A percentile compares a stretch with the other conserved stretches of the same genome.
These are phyloP conservation scores for Neolentinus lepideus DNA, from an alignment of 1,284 basidiomycete species.

Conservation along the genomic window DNA sequence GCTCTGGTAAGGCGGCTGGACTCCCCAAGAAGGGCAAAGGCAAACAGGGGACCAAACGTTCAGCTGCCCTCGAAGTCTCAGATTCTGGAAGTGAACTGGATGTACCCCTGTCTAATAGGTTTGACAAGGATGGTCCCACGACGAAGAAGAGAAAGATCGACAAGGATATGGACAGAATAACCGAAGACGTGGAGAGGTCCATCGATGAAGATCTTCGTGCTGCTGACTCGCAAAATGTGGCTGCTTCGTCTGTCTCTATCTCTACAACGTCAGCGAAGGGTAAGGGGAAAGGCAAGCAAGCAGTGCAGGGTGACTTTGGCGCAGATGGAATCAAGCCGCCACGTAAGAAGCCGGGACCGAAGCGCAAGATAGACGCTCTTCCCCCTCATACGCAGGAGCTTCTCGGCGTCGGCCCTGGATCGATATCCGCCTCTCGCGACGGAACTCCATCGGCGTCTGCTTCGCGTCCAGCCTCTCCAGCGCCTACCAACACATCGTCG, in stretches of 20 bases:
- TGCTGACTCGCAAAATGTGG: conserved; percentile 9
- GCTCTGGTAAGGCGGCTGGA: neutral
- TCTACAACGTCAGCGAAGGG: conserved; percentile 22
- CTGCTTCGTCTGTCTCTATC: conserved; percentile 4
- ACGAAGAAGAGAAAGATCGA: conserved; percentile 46
- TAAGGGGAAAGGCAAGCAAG: conserved; percentile 34
- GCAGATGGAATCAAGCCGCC: conserved; percentile 31
- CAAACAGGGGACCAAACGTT: conserved; percentile 37
- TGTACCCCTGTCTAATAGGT: conserved; percentile 21
- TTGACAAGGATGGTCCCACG: conserved; percentile 25
- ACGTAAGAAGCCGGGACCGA: conserved; percentile 31
- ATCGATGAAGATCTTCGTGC: conserved; percentile 23
- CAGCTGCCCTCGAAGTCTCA: conserved; percentile 36
- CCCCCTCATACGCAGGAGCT: conserved; percentile 39
- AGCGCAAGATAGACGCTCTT: conserved; percentile 36
- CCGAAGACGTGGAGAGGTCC: conserved; percentile 35
- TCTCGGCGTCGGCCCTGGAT: conserved; percentile 42
- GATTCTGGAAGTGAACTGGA: conserved; percentile 50
- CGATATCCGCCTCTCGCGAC: conserved; percentile 41
- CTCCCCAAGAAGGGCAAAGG: conserved; percentile 28
- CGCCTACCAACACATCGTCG: conserved; percentile 40
- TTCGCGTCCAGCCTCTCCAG: conserved; percentile 59
- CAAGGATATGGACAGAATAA: conserved; percentile 25
- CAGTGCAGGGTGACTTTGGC: conserved; percentile 33
- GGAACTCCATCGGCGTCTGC: conserved; percentile 27